Conservation (phyloP, 306 rosid genomes). For the Argentina anserina region DNA sequence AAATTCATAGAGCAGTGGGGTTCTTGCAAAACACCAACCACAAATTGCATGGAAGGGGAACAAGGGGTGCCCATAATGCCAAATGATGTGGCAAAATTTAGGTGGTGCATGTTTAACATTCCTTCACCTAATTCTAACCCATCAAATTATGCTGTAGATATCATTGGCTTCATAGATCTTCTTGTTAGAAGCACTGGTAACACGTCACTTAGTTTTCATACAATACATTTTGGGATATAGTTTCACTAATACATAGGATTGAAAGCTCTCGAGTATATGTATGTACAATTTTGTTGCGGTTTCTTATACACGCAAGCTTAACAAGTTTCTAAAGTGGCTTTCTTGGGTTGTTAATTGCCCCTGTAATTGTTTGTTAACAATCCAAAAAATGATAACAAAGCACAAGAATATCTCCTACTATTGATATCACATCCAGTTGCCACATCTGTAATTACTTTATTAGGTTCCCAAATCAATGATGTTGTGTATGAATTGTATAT, state of each 20-base stretch:
- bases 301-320: neutral
- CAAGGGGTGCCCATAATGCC: neutral
- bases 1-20: neutral
- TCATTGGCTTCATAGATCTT: neutral
- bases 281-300: neutral
- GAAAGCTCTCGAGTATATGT: neutral
- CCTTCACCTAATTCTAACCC: constrained; percentile 1
- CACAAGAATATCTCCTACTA: neutral
- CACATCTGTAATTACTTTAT: neutral
- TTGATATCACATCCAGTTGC: neutral
- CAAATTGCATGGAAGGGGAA: neutral
- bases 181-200: no score
- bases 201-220: neutral
- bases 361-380: neutral
- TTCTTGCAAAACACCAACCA: constrained; percentile 9
- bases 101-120: neutral
- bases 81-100: constrained; percentile 23
- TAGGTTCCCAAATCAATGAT: neutral
- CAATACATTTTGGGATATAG: neutral
- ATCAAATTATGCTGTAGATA: neutral
- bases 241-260: neutral
- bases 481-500: neutral
- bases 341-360: neutral
- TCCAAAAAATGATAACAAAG: neutral
- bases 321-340: neutral